Evolutionary conservation across 768 basidiomycete species (phyloP), one percentile per base, ranked within the genome.

Genomic region (Daedaleopsis sinensis): DNA sequence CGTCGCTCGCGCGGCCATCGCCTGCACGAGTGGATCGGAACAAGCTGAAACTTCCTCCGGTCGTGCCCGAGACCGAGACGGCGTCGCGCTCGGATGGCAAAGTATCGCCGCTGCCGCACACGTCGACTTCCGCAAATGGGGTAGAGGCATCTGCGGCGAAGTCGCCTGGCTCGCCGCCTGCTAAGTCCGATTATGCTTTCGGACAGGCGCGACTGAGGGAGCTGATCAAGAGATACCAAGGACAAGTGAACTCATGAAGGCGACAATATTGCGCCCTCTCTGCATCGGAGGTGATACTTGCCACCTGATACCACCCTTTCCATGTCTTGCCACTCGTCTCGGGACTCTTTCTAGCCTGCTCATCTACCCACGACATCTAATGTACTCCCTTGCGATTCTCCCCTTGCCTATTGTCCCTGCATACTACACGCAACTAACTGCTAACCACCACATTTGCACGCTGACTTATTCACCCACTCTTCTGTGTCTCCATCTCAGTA

Each of bases 201-300:
- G 91, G 91, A 15, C 87, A 92, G 73, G 90, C 90, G 15, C 78
- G 87, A 61, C 73, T 93, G 65, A 78, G 89, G 58, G 90, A 92
- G 74, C 76, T 93, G 63, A 93, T 93, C 71, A 88, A 86, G 82
- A 89, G 91, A 68, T 93, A 92, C 70, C 91, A 93, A 74, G 77
- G 78, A 50, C 72, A 68, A 58, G 52, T 62, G 39, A 61, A 61
- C 47, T 65, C 21, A 24, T 46, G 55, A 35, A n/a, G 15, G 13
- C 37, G 16, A n/a, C 16, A 11, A 18, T 21, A 21, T 46, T 23
- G n/a, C 35, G 21, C 37, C 54, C 46, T 21, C 18, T 12, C n/a
- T 37, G 23, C 39, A 13, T 32, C 27, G 15, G 13, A 38, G 12
- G 8, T 21, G 15, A 15, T 24, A 32, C 43, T 35, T 52, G 19